Evolutionary conservation across 306 rosid species (phyloP).

Genomic region (Quercus bicolor): DNA sequence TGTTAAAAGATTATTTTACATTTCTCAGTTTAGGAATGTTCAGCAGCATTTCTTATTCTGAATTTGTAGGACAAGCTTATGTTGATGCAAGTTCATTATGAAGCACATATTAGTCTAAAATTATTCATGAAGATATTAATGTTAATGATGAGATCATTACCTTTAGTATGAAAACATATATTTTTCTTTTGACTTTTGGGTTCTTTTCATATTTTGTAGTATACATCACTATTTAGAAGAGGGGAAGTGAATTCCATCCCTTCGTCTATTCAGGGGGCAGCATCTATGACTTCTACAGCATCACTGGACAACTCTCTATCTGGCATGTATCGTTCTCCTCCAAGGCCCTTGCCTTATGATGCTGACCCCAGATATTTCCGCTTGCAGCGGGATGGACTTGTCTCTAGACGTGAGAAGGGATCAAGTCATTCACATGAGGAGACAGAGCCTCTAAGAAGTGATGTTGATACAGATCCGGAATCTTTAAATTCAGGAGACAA

Average conservation of each 20-base stretch:
- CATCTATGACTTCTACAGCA: slow-evolving; percentile 69
- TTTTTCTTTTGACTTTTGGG: slow-evolving; percentile 4
- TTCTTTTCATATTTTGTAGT: slow-evolving; percentile 48
- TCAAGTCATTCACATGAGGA: slow-evolving; percentile 86
- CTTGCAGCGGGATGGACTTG: slow-evolving; percentile 69
- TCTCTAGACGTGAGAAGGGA: slow-evolving; percentile 90
- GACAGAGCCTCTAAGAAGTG: slow-evolving; percentile 81
- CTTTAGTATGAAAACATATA: slow-evolving; percentile 6
- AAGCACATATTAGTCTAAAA: not conserved
- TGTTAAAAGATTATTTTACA: not conserved
- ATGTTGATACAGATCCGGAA: slow-evolving; percentile 58
- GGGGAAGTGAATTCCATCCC: slow-evolving; percentile 74
- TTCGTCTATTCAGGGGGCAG: slow-evolving; percentile 75
- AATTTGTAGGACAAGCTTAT: slow-evolving; percentile 3
- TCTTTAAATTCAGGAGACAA: slow-evolving; percentile 59
- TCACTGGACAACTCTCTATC: slow-evolving; percentile 77
- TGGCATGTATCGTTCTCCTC: slow-evolving; percentile 90
- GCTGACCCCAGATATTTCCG: slow-evolving; percentile 71
- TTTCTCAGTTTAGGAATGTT: slow-evolving; percentile 4
- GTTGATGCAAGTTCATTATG: not conserved
- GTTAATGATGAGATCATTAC: slow-evolving; percentile 12
- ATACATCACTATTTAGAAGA: slow-evolving; percentile 72
- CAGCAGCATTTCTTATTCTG: slow-evolving; percentile 10
- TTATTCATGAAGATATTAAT: slow-evolving; percentile 9
- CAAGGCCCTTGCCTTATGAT: slow-evolving; percentile 96